Percentiles rank a stretch among this genome's conserved stretches.
Evolutionary conservation across 331 rosid species (phyloP).

Genomic region (Quercus phellos): DNA sequence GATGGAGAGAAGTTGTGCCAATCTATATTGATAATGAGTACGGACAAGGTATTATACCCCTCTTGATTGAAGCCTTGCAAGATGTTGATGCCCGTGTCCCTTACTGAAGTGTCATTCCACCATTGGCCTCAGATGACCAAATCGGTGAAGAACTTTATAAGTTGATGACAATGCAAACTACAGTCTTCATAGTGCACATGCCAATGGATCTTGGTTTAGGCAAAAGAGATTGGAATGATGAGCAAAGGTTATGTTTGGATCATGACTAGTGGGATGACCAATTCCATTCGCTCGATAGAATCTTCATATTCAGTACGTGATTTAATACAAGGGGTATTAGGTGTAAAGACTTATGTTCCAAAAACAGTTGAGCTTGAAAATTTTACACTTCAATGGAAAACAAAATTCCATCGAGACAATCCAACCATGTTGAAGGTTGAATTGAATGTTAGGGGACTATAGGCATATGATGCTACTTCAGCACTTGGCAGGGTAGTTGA

Average conservation of each 20-base stretch:
- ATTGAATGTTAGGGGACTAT: constrained; percentile 21
- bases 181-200: constrained; percentile 63
- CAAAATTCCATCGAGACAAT: constrained; percentile 13
- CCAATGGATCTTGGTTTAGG: constrained; percentile 13
- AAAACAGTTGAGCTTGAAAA: neutral
- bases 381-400: constrained; percentile 14
- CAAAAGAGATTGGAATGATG: constrained; percentile 54
- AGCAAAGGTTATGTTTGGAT: constrained; percentile 53
- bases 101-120: constrained; percentile 28
- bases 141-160: constrained; percentile 38
- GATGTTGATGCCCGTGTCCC: constrained; percentile 30
- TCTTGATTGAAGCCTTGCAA: constrained; percentile 32
- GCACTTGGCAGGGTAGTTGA: neutral
- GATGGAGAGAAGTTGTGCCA: constrained; percentile 46
- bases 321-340: constrained; percentile 11
- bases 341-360: constrained; percentile 21
- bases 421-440: neutral
- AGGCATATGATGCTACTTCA: constrained; percentile 35
- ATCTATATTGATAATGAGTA: constrained; percentile 40
- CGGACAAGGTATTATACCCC: constrained; percentile 44
- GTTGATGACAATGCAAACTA: constrained; percentile 43
- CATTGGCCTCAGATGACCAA: constrained; percentile 30
- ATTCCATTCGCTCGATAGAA: constrained; percentile 1
- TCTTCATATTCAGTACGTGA: neutral
- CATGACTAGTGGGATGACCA: constrained; percentile 28